Percentiles rank a stretch among this genome's conserved stretches.
phyloP scores from a whole-genome alignment of 1,284 basidiomycete species.

The Violaceomyces palustris region DNA sequence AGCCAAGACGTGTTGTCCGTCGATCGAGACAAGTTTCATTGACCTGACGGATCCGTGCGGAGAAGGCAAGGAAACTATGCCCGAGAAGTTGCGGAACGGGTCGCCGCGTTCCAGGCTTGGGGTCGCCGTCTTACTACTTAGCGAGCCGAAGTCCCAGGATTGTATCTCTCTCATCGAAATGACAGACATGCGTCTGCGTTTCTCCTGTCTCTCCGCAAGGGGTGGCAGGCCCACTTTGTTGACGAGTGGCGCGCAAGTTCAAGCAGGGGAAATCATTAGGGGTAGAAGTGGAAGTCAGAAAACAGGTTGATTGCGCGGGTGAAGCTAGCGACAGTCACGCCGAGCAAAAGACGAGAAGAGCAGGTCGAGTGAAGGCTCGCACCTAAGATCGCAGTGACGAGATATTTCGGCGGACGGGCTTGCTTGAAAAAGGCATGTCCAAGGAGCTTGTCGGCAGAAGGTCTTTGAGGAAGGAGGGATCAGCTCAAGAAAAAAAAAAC shows the following conservation, averaged over 20 bases:
- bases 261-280: too few relatives aligned
- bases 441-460: conserved; percentile 71
- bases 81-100: conserved; percentile 41
- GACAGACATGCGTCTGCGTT: conserved; percentile 27
- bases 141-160: conserved; percentile 43
- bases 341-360: too few relatives aligned
- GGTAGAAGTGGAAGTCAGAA: too few relatives aligned
- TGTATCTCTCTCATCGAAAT: conserved; percentile 23
- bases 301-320: neutral
- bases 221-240: conserved; percentile 28
- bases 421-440: conserved; percentile 72
- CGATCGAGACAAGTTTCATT: conserved; percentile 21
- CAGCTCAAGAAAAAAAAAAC: neutral
- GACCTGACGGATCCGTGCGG: conserved; percentile 27
- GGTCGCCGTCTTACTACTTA: conserved; percentile 12
- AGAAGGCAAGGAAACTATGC: conserved; percentile 20
- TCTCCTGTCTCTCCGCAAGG: conserved; percentile 35
- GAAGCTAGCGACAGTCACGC: neutral
- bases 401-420: conserved; percentile 68
- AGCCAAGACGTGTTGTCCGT: conserved; percentile 26
- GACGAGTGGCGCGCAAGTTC: neutral
- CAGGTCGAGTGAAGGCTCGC: conserved; percentile 9
- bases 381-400: conserved; percentile 67
- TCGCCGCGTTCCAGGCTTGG: conserved; percentile 24
- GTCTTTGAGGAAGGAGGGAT: conserved; percentile 55